phyloP scores from a whole-genome alignment of 2,329 filamentous ascomycete species.

The Paraphoma chrysanthemicola region DNA sequence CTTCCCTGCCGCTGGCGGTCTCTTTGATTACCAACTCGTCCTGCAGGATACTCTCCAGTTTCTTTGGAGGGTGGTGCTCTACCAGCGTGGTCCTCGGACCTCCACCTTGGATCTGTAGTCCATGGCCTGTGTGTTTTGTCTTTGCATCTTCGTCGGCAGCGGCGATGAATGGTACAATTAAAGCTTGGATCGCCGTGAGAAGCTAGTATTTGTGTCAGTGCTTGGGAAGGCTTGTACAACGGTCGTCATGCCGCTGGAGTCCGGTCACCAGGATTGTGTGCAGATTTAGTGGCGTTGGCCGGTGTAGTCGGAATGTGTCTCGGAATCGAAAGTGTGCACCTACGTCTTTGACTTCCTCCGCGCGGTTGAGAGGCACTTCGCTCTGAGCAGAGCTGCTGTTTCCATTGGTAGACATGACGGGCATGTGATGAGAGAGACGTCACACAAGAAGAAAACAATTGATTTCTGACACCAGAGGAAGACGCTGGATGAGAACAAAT shows the following conservation, averaged over 20 bases:
- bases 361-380: constrained; percentile 36
- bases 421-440: neutral
- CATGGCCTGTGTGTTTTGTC: constrained; percentile 61
- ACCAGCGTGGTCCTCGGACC: constrained; percentile 53
- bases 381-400: constrained; percentile 9
- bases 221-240: neutral
- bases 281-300: neutral
- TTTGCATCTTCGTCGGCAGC: constrained; percentile 71
- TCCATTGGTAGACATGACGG: constrained; percentile 8
- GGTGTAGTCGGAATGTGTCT: constrained; percentile 11
- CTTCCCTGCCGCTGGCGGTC: constrained; percentile 51
- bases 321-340: constrained; percentile 10
- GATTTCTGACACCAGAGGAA: neutral
- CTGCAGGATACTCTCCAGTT: constrained; percentile 49
- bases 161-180: constrained; percentile 74
- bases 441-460: neutral
- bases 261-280: too few relatives aligned
- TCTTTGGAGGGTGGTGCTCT: constrained; percentile 53
- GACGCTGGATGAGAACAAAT: constrained; percentile 1
- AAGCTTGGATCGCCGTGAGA: constrained; percentile 63
- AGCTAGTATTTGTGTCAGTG: constrained; percentile 10
- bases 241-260: too few relatives aligned
- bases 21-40: constrained; percentile 45
- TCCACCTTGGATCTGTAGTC: constrained; percentile 70
- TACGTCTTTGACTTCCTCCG: constrained; percentile 50